Conservation (phyloP, 2,329 filamentous ascomycete genomes). For the Arachnomyces sp. region DNA sequence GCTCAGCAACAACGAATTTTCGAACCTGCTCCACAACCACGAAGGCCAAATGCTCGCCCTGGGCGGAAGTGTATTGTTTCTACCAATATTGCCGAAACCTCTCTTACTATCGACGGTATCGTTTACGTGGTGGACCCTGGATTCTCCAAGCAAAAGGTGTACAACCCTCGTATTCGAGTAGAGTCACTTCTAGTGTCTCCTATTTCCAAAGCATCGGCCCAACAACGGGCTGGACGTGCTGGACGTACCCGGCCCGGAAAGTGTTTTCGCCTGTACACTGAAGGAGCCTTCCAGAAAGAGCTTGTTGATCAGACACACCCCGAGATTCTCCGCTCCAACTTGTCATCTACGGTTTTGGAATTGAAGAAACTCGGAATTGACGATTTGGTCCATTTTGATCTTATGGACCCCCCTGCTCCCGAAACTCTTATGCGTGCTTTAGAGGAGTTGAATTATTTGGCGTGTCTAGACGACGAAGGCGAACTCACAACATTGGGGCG, state of each 20-base stretch:
- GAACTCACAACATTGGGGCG: conserved; percentile 80
- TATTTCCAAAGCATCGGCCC: conserved; percentile 94
- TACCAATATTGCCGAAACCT: conserved; percentile 97
- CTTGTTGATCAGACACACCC: conserved; percentile 96
- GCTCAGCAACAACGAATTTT: conserved; percentile 94
- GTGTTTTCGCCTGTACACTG: conserved; percentile 94
- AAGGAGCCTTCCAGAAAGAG: conserved; percentile 93
- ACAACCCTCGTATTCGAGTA: conserved; percentile 92
- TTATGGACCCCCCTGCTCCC: conserved; percentile 96
- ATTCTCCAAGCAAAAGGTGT: conserved; percentile 99
- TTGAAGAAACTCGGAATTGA: conserved; percentile 94
- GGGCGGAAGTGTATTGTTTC: conserved; percentile 92
- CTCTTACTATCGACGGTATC: conserved; percentile 95
- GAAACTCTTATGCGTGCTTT: conserved; percentile 97
- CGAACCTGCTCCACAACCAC: conserved; percentile 70
- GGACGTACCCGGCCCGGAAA: conserved; percentile 98
- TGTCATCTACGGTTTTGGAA: conserved; percentile 90
- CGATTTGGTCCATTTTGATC: conserved; percentile 94
- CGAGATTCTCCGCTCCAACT: conserved; percentile 88
- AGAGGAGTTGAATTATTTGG: conserved; percentile 95
- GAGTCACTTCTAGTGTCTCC: conserved; percentile 96
- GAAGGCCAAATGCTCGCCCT: conserved; percentile 67
- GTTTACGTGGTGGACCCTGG: conserved; percentile 99
- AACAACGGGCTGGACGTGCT: conserved; percentile 96
- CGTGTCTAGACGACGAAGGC: conserved; percentile 92